These are phyloP conservation scores for Trichophaea hybrida DNA, from an alignment of 2,329 filamentous ascomycete species.

Conservation along the genomic window DNA sequence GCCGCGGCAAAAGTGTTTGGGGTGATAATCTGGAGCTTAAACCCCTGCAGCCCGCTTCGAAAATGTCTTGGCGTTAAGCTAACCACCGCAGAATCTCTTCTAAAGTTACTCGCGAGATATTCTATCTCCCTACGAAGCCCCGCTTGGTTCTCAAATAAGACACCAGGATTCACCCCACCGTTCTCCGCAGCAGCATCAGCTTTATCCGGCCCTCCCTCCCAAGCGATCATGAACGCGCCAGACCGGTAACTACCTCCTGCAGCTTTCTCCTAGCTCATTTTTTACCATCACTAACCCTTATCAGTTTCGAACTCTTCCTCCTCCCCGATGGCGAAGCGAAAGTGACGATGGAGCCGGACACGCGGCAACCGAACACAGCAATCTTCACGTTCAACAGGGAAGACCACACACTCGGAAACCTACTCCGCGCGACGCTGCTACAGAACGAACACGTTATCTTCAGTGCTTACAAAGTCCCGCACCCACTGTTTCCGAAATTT, in stretches of 20 bases:
- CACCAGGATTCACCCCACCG: too few relatives aligned
- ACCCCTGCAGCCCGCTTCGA: too few relatives aligned
- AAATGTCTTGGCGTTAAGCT: too few relatives aligned
- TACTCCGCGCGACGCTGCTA: slow-evolving; percentile 73
- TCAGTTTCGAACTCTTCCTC: slow-evolving; percentile 88
- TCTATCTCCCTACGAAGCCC: too few relatives aligned
- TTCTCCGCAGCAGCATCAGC: too few relatives aligned
- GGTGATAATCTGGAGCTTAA: too few relatives aligned
- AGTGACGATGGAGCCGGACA: slow-evolving; percentile 74
- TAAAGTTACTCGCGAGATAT: too few relatives aligned
- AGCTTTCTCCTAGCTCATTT: background rate
- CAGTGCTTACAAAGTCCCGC: slow-evolving; percentile 64
- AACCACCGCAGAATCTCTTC: too few relatives aligned
- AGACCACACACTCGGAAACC: slow-evolving; percentile 87
- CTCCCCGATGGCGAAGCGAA: slow-evolving; percentile 84
- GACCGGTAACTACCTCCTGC: slow-evolving; percentile 14
- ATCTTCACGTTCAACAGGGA: slow-evolving; percentile 95
- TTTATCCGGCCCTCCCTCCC: too few relatives aligned
- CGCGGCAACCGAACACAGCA: slow-evolving; percentile 84
- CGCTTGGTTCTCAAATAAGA: too few relatives aligned
- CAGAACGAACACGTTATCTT: slow-evolving; percentile 73
- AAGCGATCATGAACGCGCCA: slow-evolving; percentile 18
- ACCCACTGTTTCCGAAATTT: slow-evolving; percentile 39
- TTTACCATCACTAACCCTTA: background rate
- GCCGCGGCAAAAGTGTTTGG: too few relatives aligned